Conservation (phyloP, 2,329 filamentous ascomycete genomes). For the Cladosporium cucumerinum region DNA sequence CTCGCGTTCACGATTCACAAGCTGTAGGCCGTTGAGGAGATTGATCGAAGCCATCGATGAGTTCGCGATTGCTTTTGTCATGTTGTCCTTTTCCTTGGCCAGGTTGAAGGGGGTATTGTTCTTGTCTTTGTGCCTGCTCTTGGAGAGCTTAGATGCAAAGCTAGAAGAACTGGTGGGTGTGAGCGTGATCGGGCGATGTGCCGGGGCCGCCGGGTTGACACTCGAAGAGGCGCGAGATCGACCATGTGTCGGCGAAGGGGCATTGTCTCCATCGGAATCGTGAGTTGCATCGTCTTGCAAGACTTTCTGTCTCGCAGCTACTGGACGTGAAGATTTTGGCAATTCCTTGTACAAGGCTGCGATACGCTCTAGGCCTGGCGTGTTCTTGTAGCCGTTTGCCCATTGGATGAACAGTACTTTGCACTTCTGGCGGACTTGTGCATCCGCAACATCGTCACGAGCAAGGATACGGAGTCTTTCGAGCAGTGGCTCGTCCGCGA, state of each 20-base stretch:
- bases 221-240: constrained; percentile 20
- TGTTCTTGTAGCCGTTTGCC: constrained; percentile 76
- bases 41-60: constrained; percentile 89
- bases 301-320: constrained; percentile 72
- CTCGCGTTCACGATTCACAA: constrained; percentile 84
- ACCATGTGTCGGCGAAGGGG: neutral
- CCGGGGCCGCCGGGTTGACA: constrained; percentile 19
- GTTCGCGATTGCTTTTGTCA: constrained; percentile 85
- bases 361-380: constrained; percentile 74
- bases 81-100: constrained; percentile 79
- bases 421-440: constrained; percentile 83
- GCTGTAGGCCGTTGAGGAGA: constrained; percentile 78
- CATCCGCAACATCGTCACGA: constrained; percentile 78
- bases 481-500: constrained; percentile 85
- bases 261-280: constrained; percentile 51
- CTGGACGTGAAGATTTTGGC: constrained; percentile 63
- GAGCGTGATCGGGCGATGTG: constrained; percentile 31
- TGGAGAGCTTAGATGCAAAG: constrained; percentile 31
- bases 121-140: constrained; percentile 44
- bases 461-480: constrained; percentile 87
- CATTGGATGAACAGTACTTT: constrained; percentile 82
- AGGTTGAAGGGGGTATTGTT: constrained; percentile 69
- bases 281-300: constrained; percentile 73
- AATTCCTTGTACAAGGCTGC: constrained; percentile 72
- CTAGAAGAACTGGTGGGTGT: constrained; percentile 29